phyloP scores from a whole-genome alignment of 176 grass and related monocot genomes.

The Musa troglodytarum region DNA sequence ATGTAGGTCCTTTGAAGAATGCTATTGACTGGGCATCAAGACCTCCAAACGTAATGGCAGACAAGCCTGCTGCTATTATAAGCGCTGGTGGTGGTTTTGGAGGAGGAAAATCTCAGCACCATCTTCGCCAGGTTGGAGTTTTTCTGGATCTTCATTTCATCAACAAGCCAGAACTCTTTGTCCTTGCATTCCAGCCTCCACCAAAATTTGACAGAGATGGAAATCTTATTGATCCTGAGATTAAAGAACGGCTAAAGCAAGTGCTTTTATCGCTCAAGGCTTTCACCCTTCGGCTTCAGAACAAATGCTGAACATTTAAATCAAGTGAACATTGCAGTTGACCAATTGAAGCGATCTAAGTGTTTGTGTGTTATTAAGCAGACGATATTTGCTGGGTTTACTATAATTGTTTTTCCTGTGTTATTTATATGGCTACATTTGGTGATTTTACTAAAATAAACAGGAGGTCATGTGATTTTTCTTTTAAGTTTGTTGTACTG shows the following conservation, averaged over 20 bases:
- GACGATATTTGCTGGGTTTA: background rate
- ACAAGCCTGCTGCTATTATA: conserved; percentile 75
- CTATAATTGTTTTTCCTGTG: background rate
- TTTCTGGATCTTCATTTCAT: conserved; percentile 95
- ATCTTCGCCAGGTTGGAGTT: conserved; percentile 79
- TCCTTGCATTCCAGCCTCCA: conserved; percentile 50
- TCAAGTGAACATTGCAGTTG: background rate
- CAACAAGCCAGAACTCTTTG: conserved; percentile 78
- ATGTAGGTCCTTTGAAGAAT: conserved; percentile 76
- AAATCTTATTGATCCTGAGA: conserved; percentile 50
- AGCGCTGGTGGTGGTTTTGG: conserved; percentile 63
- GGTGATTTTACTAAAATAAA: background rate
- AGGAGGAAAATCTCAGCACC: conserved; percentile 59
- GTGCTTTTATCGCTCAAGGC: conserved; percentile 66
- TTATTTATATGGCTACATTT: background rate
- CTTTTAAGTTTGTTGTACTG: too few relatives aligned
- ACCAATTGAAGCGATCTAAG: background rate
- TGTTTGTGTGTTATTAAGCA: background rate
- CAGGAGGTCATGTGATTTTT: too few relatives aligned
- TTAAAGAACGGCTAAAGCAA: conserved; percentile 54
- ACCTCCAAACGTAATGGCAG: conserved; percentile 60
- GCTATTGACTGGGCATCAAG: conserved; percentile 93
- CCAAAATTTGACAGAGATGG: conserved; percentile 54
- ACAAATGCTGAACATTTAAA: background rate
- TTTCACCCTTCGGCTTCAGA: conserved; percentile 54